These are phyloP conservation scores for Fraxinus quadrangulata DNA, from an alignment of 257 asterid species.

Conservation along the genomic window DNA sequence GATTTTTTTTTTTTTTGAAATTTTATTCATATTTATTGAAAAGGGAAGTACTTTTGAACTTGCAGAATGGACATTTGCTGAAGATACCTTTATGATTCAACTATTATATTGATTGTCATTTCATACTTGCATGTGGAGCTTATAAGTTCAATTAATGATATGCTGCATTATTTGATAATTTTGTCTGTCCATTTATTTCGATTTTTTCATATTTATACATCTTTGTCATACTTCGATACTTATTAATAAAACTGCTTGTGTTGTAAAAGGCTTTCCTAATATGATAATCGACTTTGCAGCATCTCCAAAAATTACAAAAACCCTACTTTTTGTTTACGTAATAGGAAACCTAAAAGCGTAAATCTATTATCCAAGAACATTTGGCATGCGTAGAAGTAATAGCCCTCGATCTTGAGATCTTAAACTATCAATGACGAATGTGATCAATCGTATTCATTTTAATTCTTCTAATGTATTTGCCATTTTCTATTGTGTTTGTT, in stretches of 20 bases:
- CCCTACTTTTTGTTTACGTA: not conserved
- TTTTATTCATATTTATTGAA: too few species aligned
- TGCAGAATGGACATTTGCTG: not conserved
- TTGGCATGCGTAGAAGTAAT: not conserved
- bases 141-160: not conserved
- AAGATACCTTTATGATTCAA: not conserved
- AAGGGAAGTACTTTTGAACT: not conserved
- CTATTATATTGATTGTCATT: not conserved
- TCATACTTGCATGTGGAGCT: not conserved
- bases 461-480: not conserved
- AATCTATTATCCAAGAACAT: not conserved
- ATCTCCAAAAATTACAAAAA: too few species aligned
- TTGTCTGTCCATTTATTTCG: not conserved
- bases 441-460: not conserved
- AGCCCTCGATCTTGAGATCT: not conserved
- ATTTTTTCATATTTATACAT: not conserved
- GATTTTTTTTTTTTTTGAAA: not conserved
- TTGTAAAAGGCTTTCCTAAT: not conserved
- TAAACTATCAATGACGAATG: not conserved
- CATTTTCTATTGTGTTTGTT: not conserved
- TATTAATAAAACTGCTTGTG: too few species aligned
- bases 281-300: not conserved
- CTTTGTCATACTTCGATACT: not conserved
- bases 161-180: not conserved
- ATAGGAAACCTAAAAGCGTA: not conserved